Base-by-base conservation (phyloP, 2,329 filamentous ascomycete species). In the Diplodia seriata region DNA sequence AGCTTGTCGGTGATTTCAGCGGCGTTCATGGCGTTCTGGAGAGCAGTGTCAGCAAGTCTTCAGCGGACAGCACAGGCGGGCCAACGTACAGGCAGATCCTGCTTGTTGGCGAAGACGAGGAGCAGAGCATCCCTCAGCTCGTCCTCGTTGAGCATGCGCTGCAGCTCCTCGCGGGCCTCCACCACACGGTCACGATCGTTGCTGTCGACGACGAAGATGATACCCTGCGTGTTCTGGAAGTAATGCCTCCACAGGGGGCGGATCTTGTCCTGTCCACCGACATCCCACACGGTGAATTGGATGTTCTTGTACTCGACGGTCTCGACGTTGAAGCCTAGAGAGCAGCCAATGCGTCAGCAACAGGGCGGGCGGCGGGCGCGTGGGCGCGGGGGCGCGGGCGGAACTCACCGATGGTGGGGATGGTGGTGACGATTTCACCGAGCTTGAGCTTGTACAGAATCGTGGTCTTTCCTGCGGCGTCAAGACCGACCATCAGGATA, bases 291-390 rank as follows among this genome's bases (percentile, higher is more conserved):
- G 82, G 94, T 98, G 88, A 99, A 99, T 82, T 97, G 93, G 78
- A 97, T 97, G 89, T 99, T 99, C 89, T 97, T 97, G 88, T 98
- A 98, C 82, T 97, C 94, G 82, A 99, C 95, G 68, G 95, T 98
- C 89, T 99, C 95, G 82, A 98, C 95, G 87, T 98, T 98, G 87
- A 98, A 98, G 74, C 94, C 83, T 68, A 33, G 20, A 15, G 26
- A 5, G 51, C 40, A 33, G 29, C 47, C 59, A 63, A 51, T 63
- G 59, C 4, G 59, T 63, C n/a, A 63, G 59, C 47, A 14, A 36
- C 47, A 14, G 23, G 43, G 15, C 20, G 57, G 5, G 23, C 23
- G 20, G 23, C 2, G 23, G 23, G 23, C 23, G 23, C 23, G 31
- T 2, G 55, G 15, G 15, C 20, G 43, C n/a, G 55, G 23, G 40